phyloP scores from a whole-genome alignment of 345 rosid genomes.

The Hirschfeldia incana region DNA sequence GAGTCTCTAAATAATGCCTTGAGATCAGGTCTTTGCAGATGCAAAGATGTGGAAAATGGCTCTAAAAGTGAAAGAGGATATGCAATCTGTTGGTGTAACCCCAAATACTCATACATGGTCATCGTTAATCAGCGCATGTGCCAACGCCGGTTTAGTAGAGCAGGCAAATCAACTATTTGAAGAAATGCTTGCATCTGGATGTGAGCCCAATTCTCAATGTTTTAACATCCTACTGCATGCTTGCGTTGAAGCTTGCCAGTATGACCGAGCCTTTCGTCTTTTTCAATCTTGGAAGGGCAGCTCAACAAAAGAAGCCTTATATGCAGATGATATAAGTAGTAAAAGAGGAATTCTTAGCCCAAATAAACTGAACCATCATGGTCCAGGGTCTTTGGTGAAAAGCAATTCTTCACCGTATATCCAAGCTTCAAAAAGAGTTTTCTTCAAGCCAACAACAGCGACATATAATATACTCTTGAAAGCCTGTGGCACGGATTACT shows the following conservation, averaged over 20 bases:
- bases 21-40: conserved; percentile 77
- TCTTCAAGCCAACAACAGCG: conserved; percentile 66
- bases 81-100: conserved; percentile 68
- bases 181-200: conserved; percentile 84
- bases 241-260: conserved; percentile 85
- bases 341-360: conserved; percentile 17
- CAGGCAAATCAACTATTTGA: conserved; percentile 70
- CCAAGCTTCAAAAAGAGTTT: conserved; percentile 48
- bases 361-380: conserved; percentile 21
- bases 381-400: conserved; percentile 29
- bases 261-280: conserved; percentile 92
- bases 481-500: conserved; percentile 78
- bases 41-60: conserved; percentile 93
- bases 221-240: conserved; percentile 86
- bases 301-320: conserved; percentile 34
- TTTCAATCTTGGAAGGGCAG: conserved; percentile 64
- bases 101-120: conserved; percentile 89
- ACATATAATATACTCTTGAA: conserved; percentile 81
- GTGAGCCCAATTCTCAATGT: conserved; percentile 82
- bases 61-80: conserved; percentile 75
- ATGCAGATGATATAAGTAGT: conserved; percentile 31
- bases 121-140: conserved; percentile 88
- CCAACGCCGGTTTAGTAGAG: conserved; percentile 86
- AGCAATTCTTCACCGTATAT: conserved; percentile 40
- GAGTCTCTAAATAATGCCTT: conserved; percentile 19